These are phyloP conservation scores for Westerdykella sp. DNA, from an alignment of 2,329 filamentous ascomycete species.

Conservation along the genomic window DNA sequence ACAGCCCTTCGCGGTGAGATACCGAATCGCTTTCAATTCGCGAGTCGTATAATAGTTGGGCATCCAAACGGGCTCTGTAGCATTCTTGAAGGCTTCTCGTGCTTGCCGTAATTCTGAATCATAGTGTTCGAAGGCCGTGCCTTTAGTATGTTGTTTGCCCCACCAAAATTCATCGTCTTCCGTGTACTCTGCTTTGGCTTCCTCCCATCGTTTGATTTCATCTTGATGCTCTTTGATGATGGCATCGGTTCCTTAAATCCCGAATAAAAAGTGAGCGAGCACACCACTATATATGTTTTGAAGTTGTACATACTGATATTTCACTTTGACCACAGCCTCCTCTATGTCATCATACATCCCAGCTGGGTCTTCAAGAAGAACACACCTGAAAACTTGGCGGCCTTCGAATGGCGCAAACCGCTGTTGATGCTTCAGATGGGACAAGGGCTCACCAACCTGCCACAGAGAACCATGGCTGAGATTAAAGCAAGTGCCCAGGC, in stretches of 20 bases:
- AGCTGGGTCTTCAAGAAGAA: background rate
- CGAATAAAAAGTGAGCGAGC: too few species aligned
- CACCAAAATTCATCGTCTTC: too few species aligned
- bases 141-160: too few species aligned
- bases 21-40: conserved; percentile 4
- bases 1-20: background rate
- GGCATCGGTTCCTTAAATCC: too few species aligned
- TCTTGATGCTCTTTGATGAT: background rate
- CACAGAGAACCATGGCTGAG: background rate
- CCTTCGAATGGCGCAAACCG: conserved; percentile 4
- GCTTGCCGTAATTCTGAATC: too few species aligned
- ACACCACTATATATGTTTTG: background rate
- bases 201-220: background rate
- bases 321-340: conserved; percentile 6
- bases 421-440: background rate
- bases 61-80: background rate
- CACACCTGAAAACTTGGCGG: conserved; percentile 1
- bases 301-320: conserved; percentile 5
- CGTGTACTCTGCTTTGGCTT: too few species aligned
- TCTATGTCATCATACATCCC: background rate
- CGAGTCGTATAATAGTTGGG: background rate
- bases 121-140: too few species aligned
- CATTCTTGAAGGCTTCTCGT: too few species aligned
- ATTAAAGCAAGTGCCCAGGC: background rate
- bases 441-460: background rate